Evolutionary conservation across 2,329 filamentous ascomycete species (phyloP).

Genomic region (Penicillium sp.): DNA sequence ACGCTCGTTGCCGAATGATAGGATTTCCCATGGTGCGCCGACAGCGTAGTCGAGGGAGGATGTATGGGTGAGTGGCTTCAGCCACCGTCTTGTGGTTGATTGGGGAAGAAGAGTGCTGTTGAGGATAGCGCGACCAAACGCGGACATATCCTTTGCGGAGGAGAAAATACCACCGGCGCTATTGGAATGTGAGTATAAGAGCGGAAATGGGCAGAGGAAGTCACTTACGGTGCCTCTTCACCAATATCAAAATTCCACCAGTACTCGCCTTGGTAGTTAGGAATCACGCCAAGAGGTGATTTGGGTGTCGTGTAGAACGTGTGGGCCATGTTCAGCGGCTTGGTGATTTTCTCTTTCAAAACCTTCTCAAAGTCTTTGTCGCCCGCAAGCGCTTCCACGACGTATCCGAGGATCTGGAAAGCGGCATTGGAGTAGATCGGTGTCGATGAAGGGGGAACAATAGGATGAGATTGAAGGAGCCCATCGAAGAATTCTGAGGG

Average conservation of each 20-base stretch:
- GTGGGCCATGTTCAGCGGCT: conserved; percentile 44
- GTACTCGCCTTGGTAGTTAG: conserved; percentile 29
- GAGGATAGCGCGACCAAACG: conserved; percentile 50
- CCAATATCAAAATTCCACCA: conserved; percentile 43
- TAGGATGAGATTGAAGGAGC: conserved; percentile 34
- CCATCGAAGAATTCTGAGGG: conserved; percentile 39
- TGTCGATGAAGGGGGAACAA: conserved; percentile 34
- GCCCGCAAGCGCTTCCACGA: conserved; percentile 41
- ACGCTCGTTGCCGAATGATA: conserved; percentile 18
- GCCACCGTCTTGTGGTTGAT: conserved; percentile 47
- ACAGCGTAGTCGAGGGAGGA: conserved; percentile 43
- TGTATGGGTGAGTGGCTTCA: conserved; percentile 46
- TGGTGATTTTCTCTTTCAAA: conserved; percentile 39
- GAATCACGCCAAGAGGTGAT: conserved; percentile 37
- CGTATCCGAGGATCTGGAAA: conserved; percentile 41
- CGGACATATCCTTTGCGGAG: conserved; percentile 45
- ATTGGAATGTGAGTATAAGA: conserved; percentile 6
- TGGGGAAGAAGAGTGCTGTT: conserved; percentile 39
- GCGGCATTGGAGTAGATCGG: conserved; percentile 41
- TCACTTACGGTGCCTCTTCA: conserved; percentile 45
- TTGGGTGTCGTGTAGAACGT: conserved; percentile 26
- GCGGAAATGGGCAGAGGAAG: too few species aligned
- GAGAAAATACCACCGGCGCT: conserved; percentile 50
- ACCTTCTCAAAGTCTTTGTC: conserved; percentile 39
- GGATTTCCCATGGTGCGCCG: conserved; percentile 51